phyloP scores from a whole-genome alignment of 73 alveolate genomes.

The Tetrahymena borealis region DNA sequence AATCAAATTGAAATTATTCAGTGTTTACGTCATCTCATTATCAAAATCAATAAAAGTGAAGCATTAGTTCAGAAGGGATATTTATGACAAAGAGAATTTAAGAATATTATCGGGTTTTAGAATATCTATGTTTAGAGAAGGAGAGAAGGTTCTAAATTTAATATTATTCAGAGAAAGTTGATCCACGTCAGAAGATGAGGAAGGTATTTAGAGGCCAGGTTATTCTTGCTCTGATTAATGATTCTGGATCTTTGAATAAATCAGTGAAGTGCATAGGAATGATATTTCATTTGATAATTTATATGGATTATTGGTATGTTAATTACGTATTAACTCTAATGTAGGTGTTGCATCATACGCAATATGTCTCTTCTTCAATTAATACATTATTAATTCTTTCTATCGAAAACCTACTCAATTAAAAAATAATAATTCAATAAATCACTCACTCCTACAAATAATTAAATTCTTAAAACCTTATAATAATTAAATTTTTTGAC shows the following conservation, averaged over 20 bases:
- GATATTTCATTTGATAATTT: not conserved
- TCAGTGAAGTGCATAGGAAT: not conserved
- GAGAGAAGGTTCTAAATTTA: not conserved
- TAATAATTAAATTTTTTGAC: not conserved
- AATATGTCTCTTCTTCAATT: not conserved
- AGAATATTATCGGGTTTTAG: not conserved
- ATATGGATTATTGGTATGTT: not conserved
- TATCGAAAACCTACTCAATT: not conserved
- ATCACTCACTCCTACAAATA: too few species aligned
- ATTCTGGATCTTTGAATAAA: not conserved
- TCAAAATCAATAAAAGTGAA: not conserved
- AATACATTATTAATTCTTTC: not conserved
- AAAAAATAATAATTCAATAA: too few species aligned
- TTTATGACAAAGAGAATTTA: too few species aligned
- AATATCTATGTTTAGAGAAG: not conserved
- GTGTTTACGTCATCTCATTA: not conserved
- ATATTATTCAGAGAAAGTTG: not conserved
- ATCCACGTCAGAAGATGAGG: not conserved
- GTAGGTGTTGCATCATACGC: not conserved
- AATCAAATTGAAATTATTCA: too few species aligned
- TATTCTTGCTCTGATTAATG: not conserved
- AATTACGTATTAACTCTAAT: not conserved
- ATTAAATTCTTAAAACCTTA: not conserved
- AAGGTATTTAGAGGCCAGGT: not conserved
- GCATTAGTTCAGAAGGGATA: too few species aligned